Evolutionary conservation across 1,139 yeast species (phyloP), one percentile per base, ranked within the genome.

Genomic region (Blastobotrys elegans): DNA sequence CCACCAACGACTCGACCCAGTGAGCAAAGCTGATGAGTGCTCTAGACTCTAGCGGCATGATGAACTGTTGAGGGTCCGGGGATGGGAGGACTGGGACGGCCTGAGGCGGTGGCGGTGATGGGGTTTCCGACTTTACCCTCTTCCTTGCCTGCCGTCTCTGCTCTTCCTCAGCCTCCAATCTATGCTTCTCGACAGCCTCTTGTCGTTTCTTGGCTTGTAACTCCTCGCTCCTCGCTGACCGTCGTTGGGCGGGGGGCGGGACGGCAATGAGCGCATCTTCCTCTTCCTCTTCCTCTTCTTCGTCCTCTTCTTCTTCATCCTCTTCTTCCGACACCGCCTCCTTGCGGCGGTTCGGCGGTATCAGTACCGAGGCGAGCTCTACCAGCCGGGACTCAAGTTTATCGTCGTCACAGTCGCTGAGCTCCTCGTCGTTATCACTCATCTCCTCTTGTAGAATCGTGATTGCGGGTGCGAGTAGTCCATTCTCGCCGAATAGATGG

Each of bases 361-460:
- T 13, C 16, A 5, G 32, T n/a, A 8, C n/a, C 32, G 27, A 24
- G 5, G 27, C 27, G n/a, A n/a, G n/a, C n/a, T n/a, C n/a, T n/a
- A n/a, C 38, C 31, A 37, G 18, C 31, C 40, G 40, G 20, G 20
- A 11, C 6, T 37, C 11, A 6, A 37, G 30, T 17, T 37, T 37
- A 13, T 5, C 6, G 30, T 37, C 40, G 2, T 22, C 29, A 17
- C 29, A 37, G 13, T 37, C 40, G 26, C 38, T 34, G 11, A 34
- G 24, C 21, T 34, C 38, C n/a, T 13, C 26, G 18, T 34, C 38
- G 18, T 34, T 24, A 3, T 20, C 16, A 7, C 17, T n/a, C 14
- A 32, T 6, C 17, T 32, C 16, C 5, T 10, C 8, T 32, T 32
- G 36, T 4, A 35, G 13, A 21, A n/a, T 4, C 29, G 18, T 18